Percentiles rank a stretch among this genome's conserved stretches.
Evolutionary conservation across 768 basidiomycete genomes (phyloP).

Genomic region (Amanita polypyramis): DNA sequence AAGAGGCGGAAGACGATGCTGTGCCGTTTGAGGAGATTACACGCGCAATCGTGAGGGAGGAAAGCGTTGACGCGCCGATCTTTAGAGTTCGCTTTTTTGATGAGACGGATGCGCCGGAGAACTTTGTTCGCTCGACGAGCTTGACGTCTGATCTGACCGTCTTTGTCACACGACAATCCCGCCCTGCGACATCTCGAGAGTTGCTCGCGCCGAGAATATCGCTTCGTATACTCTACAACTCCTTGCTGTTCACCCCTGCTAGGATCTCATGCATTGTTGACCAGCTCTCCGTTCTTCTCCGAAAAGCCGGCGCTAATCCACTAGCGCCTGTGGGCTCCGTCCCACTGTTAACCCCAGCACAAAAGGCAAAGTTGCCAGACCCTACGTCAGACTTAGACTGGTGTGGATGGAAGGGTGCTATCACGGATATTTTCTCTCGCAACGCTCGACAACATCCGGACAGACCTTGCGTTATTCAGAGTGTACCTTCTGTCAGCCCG

Average conservation of each 20-base stretch:
- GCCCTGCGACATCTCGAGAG: conserved; percentile 56
- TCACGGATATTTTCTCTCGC: conserved; percentile 86
- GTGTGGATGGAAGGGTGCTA: conserved; percentile 97
- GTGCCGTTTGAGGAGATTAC: conserved; percentile 75
- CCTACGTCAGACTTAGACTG: conserved; percentile 86
- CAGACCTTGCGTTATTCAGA: conserved; percentile 84
- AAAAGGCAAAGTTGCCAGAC: conserved; percentile 64
- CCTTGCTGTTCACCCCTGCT: conserved; percentile 74
- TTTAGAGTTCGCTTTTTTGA: conserved; percentile 98
- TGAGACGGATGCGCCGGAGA: conserved; percentile 68
- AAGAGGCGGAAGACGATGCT: conserved; percentile 71
- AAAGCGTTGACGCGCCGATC: conserved; percentile 50
- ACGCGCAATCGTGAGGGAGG: conserved; percentile 53
- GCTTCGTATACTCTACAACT: conserved; percentile 87
- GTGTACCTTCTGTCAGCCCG: conserved; percentile 32
- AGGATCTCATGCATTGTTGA: conserved; percentile 76
- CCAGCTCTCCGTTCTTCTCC: conserved; percentile 73
- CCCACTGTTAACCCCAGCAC: conserved; percentile 64
- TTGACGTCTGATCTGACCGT: conserved; percentile 89
- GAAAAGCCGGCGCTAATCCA: conserved; percentile 59
- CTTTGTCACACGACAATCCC: conserved; percentile 71
- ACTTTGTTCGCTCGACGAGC: conserved; percentile 70
- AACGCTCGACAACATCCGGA: conserved; percentile 79
- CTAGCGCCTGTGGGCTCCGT: conserved; percentile 66
- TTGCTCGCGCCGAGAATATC: conserved; percentile 68